Evolutionary conservation across 1,284 basidiomycete species (phyloP).

Genomic region (Tremellales sp.): DNA sequence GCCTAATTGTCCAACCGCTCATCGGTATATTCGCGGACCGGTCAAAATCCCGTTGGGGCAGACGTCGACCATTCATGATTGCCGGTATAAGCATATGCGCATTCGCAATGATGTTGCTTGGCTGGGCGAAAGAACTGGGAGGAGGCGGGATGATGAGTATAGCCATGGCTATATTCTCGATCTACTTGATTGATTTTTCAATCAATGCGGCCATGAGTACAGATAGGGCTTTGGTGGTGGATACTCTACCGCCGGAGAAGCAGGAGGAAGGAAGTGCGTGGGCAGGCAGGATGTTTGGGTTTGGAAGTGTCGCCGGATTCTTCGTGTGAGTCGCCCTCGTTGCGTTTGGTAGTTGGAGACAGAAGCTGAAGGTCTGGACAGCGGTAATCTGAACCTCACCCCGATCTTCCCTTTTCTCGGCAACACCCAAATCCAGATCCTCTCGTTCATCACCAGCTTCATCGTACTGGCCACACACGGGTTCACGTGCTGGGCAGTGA

Average conservation of each 20-base stretch:
- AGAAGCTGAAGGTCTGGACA: constrained; percentile 11
- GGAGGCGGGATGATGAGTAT: constrained; percentile 49
- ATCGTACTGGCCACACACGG: constrained; percentile 50
- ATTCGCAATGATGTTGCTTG: constrained; percentile 72
- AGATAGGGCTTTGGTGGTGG: constrained; percentile 51
- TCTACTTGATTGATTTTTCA: constrained; percentile 86
- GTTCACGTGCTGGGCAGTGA: constrained; percentile 62
- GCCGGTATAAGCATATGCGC: constrained; percentile 64
- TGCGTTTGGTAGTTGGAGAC: neutral
- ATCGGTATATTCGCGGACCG: constrained; percentile 82
- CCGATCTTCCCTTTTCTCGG: constrained; percentile 62
- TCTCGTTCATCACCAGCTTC: constrained; percentile 52
- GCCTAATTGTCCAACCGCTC: constrained; percentile 85
- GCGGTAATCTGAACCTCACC: constrained; percentile 69
- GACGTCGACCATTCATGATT: constrained; percentile 82
- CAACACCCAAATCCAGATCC: constrained; percentile 70
- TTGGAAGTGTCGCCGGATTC: constrained; percentile 78
- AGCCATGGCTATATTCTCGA: constrained; percentile 73
- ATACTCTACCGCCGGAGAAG: constrained; percentile 56
- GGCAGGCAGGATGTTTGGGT: constrained; percentile 82
- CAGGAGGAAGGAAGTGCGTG: constrained; percentile 91
- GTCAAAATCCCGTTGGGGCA: constrained; percentile 76
- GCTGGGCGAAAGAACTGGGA: constrained; percentile 74
- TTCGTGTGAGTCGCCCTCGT: constrained; percentile 61
- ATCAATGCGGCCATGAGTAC: constrained; percentile 68